A percentile compares a stretch with the other conserved stretches of the same genome.
Conservation (phyloP, 805 yeast genomes). For the Barnettozyma californica region DNA sequence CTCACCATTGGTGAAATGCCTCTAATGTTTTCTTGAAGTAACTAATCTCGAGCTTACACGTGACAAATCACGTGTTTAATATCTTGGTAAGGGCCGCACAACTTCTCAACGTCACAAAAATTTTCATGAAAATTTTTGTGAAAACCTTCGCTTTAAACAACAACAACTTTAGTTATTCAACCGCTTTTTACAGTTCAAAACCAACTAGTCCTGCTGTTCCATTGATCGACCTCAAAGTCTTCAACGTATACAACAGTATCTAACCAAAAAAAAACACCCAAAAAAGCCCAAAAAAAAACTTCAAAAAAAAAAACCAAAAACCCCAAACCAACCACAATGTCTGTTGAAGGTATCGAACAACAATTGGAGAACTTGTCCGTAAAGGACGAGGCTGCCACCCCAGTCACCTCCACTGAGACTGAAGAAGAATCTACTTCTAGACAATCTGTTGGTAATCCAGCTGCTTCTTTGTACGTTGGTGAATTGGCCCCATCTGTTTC, state of each 20-base stretch:
- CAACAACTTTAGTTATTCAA: conserved; percentile 4
- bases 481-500: conserved; percentile 90
- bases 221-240: not conserved
- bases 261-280: conserved; percentile 3
- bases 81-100: not conserved
- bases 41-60: not conserved
- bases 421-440: conserved; percentile 45
- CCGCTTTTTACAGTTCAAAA: conserved; percentile 1
- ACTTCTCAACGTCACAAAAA: not conserved
- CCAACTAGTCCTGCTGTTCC: conserved; percentile 1
- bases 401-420: conserved; percentile 30
- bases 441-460: conserved; percentile 45
- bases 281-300: not conserved
- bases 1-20: too few relatives aligned
- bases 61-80: not conserved
- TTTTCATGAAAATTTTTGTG: not conserved
- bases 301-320: conserved; percentile 16
- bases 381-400: conserved; percentile 24
- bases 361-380: conserved; percentile 44
- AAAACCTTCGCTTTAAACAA: not conserved
- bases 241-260: conserved; percentile 1
- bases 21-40: too few relatives aligned
- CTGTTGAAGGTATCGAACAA: conserved; percentile 38
- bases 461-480: conserved; percentile 94
- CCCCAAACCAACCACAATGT: conserved; percentile 25